Evolutionary conservation across 2,329 filamentous ascomycete species (phyloP).

Genomic region (Xylaria hypoxylon): DNA sequence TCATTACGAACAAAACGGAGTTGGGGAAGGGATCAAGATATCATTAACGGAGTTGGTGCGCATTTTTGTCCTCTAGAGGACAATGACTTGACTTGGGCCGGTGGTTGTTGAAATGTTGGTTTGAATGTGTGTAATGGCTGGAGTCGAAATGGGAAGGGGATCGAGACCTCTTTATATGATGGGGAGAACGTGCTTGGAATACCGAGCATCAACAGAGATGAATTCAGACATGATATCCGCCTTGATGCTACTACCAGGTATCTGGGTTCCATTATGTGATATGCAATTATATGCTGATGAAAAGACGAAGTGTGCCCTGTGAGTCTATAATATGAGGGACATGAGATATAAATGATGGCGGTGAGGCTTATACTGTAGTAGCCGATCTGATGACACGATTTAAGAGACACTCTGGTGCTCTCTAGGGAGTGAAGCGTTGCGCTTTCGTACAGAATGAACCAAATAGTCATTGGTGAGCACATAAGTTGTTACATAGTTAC

Average conservation of each 20-base stretch:
- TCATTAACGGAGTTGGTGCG: conserved; percentile 17
- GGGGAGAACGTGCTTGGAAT: conserved; percentile 1
- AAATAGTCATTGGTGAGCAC: background rate
- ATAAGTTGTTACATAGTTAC: background rate
- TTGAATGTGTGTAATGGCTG: conserved; percentile 17
- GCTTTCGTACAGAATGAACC: background rate
- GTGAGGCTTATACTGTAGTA: no score
- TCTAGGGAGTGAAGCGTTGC: no score
- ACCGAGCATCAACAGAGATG: conserved; percentile 6
- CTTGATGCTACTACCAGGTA: background rate
- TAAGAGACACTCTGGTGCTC: no score
- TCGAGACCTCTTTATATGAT: background rate
- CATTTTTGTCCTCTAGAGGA: conserved; percentile 6
- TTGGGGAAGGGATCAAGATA: conserved; percentile 20
- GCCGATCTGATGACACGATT: no score
- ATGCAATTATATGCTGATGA: background rate
- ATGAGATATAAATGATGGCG: no score
- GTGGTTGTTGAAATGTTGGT: conserved; percentile 10
- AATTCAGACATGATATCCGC: background rate
- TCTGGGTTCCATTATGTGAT: background rate
- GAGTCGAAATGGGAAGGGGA: background rate
- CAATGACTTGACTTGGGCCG: conserved; percentile 1
- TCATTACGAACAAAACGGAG: conserved; percentile 10
- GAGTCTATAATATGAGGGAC: background rate
- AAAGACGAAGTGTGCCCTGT: background rate